These are phyloP conservation scores for Plantago coronopus DNA, from an alignment of 305 asterid genomes.

Conservation along the genomic window DNA sequence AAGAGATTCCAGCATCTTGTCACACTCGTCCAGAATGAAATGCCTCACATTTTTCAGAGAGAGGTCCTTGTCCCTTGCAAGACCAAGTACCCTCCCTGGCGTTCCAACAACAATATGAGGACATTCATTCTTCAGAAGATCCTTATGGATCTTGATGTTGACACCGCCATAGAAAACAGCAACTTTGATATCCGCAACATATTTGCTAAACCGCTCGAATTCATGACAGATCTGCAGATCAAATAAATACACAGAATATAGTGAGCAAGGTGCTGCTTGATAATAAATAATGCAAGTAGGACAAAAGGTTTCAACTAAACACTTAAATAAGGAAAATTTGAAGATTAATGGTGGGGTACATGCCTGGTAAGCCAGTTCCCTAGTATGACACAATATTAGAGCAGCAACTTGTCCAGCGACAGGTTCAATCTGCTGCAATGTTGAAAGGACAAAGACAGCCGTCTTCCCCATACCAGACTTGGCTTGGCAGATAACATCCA, in stretches of 20 bases:
- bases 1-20: constrained; percentile 89
- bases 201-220: constrained; percentile 73
- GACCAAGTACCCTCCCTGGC: constrained; percentile 82
- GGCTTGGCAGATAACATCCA: constrained; percentile 96
- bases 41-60: constrained; percentile 82
- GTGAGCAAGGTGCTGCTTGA: constrained; percentile 12
- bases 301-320: not conserved
- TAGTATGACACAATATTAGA: constrained; percentile 78
- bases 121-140: constrained; percentile 84
- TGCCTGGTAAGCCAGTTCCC: constrained; percentile 95
- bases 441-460: constrained; percentile 88
- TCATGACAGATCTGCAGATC: constrained; percentile 73
- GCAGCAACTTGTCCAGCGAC: constrained; percentile 91
- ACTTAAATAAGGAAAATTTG: not conserved
- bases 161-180: constrained; percentile 95
- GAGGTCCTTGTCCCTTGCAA: constrained; percentile 79
- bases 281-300: not conserved
- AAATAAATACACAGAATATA: constrained; percentile 8
- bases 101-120: constrained; percentile 91
- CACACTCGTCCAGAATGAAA: constrained; percentile 85
- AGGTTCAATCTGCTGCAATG: constrained; percentile 89
- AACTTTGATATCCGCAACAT: constrained; percentile 61
- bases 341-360: constrained; percentile 1
- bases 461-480: constrained; percentile 98
- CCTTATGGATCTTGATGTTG: constrained; percentile 71